Evolutionary conservation across 495 filamentous ascomycete genomes (phyloP).

Genomic region (Echria macrotheca): DNA sequence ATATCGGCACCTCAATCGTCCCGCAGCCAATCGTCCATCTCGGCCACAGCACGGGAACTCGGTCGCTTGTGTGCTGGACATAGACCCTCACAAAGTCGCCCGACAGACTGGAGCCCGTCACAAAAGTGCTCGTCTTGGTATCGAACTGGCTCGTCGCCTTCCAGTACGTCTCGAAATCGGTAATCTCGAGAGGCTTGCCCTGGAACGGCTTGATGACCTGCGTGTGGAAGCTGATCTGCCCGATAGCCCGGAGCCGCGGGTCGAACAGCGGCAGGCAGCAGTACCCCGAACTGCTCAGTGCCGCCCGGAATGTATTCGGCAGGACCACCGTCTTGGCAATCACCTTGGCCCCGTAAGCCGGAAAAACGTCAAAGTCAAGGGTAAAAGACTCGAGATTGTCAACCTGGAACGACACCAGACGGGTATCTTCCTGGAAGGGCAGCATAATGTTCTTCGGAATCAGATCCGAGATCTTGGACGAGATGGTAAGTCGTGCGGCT

Average conservation of each 20-base stretch:
- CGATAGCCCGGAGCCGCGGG: conserved; percentile 85
- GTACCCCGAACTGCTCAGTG: conserved; percentile 67
- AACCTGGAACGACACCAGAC: conserved; percentile 88
- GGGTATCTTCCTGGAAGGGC: conserved; percentile 91
- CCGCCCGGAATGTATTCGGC: conserved; percentile 73
- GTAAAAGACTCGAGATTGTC: conserved; percentile 88
- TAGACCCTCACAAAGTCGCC: conserved; percentile 90
- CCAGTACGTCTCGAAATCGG: conserved; percentile 98
- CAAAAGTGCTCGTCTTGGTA: conserved; percentile 57
- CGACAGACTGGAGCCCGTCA: conserved; percentile 90
- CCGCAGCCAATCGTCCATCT: conserved; percentile 71
- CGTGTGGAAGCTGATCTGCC: conserved; percentile 86
- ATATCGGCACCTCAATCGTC: conserved; percentile 76
- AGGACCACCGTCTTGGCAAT: conserved; percentile 92
- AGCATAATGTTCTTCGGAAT: conserved; percentile 93
- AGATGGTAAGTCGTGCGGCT: conserved; percentile 90
- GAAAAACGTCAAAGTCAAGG: conserved; percentile 96
- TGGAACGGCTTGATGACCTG: conserved; percentile 96
- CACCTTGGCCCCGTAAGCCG: conserved; percentile 93
- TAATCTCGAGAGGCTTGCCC: conserved; percentile 91
- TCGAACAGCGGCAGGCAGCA: conserved; percentile 89
- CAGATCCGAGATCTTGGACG: conserved; percentile 89
- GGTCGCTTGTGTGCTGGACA: conserved; percentile 84
- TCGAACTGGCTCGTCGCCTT: conserved; percentile 92
- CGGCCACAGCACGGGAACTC: conserved; percentile 79